Base-by-base conservation (phyloP, 768 basidiomycete genomes). In the Gelatoporia subvermispora region DNA sequence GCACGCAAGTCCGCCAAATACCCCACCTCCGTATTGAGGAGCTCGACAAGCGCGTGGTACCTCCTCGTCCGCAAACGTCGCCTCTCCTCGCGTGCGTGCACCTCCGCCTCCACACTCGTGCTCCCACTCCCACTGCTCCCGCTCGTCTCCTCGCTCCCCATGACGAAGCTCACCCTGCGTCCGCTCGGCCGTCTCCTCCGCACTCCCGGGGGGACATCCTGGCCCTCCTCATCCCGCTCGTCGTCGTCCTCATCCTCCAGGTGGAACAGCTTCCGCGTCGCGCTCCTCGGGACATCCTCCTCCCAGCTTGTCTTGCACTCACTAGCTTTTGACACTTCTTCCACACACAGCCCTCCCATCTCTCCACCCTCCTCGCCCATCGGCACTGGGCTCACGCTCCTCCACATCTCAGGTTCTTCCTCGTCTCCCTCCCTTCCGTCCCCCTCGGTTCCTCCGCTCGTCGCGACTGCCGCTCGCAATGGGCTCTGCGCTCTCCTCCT, bases 11-110 rank as follows among this genome's bases (percentile, higher is more conserved):
- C 92, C 44, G 74, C 63, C 8, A 93, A 74, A 64, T 97, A 98
- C 7, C 81, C 81, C 17, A 81, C 71, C 70, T 98, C 95, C 1
- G 93, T 94, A 49, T 79, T 73, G 21, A 97, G 74, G 35, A 98
- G 71, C 67, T 97, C 95, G 55, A 81, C 74, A 43, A 97, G 76
- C 5, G 91, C 87, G 59, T 96, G 85, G 53, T 77, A 84, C 47
- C 65, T 58, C 31, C 61, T 57, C 50, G 49, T 34, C 25, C 38
- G 40, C 43, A 39, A 24, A 25, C 36, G 20, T 37, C 8, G 28
- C 35, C 43, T 16, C 39, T 49, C 46, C 41, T 45, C 31, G 25
- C 48, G 31, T 47, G 53, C 57, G 42, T 58, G 51, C 25, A 47
- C 31, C 38, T 41, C 45, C 47, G 43, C 45, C 44, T 49, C 45